phyloP scores from a whole-genome alignment of 129 eudicot species.

The Pittosporum tobira region DNA sequence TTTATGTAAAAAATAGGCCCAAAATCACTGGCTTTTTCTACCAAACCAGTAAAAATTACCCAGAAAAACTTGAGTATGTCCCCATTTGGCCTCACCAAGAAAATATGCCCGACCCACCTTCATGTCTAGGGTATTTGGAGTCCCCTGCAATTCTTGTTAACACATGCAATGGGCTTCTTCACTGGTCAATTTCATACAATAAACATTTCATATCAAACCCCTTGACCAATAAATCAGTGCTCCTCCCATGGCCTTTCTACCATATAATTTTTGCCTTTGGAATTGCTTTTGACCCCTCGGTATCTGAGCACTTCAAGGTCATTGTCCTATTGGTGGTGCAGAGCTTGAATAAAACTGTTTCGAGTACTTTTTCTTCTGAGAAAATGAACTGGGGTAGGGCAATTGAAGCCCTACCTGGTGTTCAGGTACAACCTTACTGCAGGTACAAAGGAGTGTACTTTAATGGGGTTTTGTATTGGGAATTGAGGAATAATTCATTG shows the following conservation, averaged over 20 bases:
- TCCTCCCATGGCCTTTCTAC: not conserved
- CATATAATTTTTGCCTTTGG: not conserved
- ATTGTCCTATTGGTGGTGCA: not conserved
- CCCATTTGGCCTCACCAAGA: slow-evolving; percentile 9
- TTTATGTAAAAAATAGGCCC: not conserved
- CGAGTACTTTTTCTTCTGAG: slow-evolving; percentile 3
- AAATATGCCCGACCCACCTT: slow-evolving; percentile 6
- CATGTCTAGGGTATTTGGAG: slow-evolving; percentile 19
- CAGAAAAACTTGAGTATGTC: slow-evolving; percentile 14
- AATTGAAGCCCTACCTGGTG: not conserved
- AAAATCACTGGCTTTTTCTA: slow-evolving; percentile 13
- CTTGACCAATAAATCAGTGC: not conserved
- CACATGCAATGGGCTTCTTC: slow-evolving; percentile 16
- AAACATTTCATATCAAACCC: slow-evolving; percentile 14
- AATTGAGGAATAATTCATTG: slow-evolving; percentile 3
- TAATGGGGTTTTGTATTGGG: slow-evolving; percentile 16
- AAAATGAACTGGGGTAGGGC: slow-evolving; percentile 6
- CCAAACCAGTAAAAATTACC: slow-evolving; percentile 9
- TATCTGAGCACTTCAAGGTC: slow-evolving; percentile 4
- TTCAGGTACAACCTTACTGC: slow-evolving; percentile 12
- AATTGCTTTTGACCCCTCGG: slow-evolving; percentile 6
- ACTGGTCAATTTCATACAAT: not conserved
- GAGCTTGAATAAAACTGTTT: not conserved
- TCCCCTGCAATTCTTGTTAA: slow-evolving; percentile 8
- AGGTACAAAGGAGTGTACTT: not conserved